Evolutionary conservation across 768 basidiomycete species (phyloP).

Genomic region (Obba rivulosa): DNA sequence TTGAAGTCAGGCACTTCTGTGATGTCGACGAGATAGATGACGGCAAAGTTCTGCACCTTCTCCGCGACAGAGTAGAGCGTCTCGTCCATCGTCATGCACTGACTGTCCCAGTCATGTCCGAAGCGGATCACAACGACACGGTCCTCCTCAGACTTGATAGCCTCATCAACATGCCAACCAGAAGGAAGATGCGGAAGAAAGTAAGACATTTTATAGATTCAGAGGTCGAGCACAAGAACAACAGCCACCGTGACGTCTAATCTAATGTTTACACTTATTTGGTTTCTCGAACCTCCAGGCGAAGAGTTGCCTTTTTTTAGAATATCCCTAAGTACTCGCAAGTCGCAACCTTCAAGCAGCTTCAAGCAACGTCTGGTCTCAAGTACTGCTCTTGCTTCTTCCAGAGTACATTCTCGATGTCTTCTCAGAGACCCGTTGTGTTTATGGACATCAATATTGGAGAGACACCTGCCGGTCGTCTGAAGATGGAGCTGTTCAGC

Average conservation of each 20-base stretch:
- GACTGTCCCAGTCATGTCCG: conserved; percentile 87
- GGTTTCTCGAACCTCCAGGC: not conserved
- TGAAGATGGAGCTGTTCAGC: conserved; percentile 97
- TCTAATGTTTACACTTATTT: conserved; percentile 9
- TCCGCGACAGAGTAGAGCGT: conserved; percentile 88
- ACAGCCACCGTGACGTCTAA: too few species aligned
- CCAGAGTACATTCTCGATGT: conserved; percentile 23
- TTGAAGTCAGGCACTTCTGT: conserved; percentile 98
- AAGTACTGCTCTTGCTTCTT: not conserved
- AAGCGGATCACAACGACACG: conserved; percentile 92
- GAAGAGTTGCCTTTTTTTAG: too few species aligned
- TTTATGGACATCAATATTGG: conserved; percentile 98
- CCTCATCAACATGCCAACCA: conserved; percentile 99
- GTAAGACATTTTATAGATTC: conserved; percentile 60
- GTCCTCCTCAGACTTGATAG: conserved; percentile 97
- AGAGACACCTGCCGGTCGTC: conserved; percentile 88
- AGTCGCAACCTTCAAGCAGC: too few species aligned
- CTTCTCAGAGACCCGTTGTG: conserved; percentile 71
- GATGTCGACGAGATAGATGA: conserved; percentile 93
- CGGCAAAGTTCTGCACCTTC: conserved; percentile 97
- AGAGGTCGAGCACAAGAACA: too few species aligned
- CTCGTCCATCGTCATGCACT: conserved; percentile 99
- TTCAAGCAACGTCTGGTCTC: too few species aligned
- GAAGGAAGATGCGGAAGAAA: conserved; percentile 85
- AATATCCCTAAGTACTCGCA: too few species aligned